Conservation (phyloP, 257 asterid species). For the Oldenlandia corymbosa region DNA sequence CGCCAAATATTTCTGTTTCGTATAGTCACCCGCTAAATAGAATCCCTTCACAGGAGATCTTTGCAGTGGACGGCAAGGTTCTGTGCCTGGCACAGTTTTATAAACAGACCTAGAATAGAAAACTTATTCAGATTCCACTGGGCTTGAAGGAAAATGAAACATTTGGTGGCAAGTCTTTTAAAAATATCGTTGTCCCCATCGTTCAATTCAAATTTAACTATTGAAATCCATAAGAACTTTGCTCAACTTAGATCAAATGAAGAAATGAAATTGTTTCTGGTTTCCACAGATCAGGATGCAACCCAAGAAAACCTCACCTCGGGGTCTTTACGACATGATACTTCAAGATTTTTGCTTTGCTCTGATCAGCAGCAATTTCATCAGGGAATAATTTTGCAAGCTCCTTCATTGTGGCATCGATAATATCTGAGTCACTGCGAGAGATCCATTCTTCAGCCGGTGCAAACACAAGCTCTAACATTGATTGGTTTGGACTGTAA, state of each 20-base stretch:
- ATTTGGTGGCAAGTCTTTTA: neutral
- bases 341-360: conserved; percentile 93
- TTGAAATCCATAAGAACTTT: neutral
- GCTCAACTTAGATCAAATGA: neutral
- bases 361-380: conserved; percentile 87
- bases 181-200: too few relatives aligned
- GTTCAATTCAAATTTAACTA: too few relatives aligned
- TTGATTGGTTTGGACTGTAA: conserved; percentile 70
- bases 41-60: conserved; percentile 83
- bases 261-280: neutral
- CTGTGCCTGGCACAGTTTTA: conserved; percentile 89
- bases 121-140: neutral
- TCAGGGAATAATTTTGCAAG: conserved; percentile 89
- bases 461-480: conserved; percentile 95
- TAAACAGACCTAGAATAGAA: conserved; percentile 65
- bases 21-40: conserved; percentile 94
- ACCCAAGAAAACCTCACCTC: conserved; percentile 31
- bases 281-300: neutral
- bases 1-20: conserved; percentile 95
- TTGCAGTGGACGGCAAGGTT: conserved; percentile 90
- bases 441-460: conserved; percentile 99
- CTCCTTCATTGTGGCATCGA: conserved; percentile 95
- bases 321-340: conserved; percentile 94
- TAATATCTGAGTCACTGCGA: conserved; percentile 69
- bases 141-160: neutral